Evolutionary conservation across 2,329 filamentous ascomycete genomes (phyloP).

Genomic region (Fusarium newnesense): DNA sequence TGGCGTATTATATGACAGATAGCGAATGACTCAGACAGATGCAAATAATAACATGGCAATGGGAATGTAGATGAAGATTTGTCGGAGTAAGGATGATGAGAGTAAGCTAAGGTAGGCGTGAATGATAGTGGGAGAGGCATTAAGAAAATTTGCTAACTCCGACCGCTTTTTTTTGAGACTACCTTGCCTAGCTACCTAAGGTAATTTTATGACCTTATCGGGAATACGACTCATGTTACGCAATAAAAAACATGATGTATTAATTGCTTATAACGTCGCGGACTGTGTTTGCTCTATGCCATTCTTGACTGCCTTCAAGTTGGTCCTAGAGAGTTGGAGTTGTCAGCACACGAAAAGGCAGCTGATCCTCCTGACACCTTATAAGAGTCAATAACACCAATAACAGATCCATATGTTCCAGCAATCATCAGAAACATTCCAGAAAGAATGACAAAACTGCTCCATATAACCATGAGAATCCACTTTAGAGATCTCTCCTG

Average conservation of each 20-base stretch:
- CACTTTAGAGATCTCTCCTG: conserved; percentile 13
- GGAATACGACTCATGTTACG: neutral
- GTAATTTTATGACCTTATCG: neutral
- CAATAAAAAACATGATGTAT: neutral
- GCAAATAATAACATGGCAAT: neutral
- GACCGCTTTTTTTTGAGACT: conserved; percentile 28
- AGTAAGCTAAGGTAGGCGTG: neutral
- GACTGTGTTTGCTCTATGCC: neutral
- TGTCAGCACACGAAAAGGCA: conserved; percentile 57
- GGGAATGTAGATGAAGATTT: neutral
- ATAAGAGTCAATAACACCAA: conserved; percentile 49
- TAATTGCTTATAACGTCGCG: neutral
- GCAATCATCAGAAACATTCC: conserved; percentile 54
- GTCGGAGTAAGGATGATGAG: neutral
- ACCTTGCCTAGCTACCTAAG: too few relatives aligned
- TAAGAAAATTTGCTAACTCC: conserved; percentile 25
- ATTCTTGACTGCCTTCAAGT: neutral
- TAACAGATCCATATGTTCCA: conserved; percentile 58
- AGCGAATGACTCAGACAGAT: neutral
- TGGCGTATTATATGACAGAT: neutral
- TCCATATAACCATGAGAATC: conserved; percentile 26
- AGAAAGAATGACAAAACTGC: conserved; percentile 26
- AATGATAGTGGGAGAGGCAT: conserved; percentile 20
- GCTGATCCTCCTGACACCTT: conserved; percentile 48
- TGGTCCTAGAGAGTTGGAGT: conserved; percentile 47